A percentile compares a stretch with the other conserved stretches of the same genome.
Evolutionary conservation across 2,329 filamentous ascomycete species (phyloP).

Genomic region (Calonectria fujianensis): DNA sequence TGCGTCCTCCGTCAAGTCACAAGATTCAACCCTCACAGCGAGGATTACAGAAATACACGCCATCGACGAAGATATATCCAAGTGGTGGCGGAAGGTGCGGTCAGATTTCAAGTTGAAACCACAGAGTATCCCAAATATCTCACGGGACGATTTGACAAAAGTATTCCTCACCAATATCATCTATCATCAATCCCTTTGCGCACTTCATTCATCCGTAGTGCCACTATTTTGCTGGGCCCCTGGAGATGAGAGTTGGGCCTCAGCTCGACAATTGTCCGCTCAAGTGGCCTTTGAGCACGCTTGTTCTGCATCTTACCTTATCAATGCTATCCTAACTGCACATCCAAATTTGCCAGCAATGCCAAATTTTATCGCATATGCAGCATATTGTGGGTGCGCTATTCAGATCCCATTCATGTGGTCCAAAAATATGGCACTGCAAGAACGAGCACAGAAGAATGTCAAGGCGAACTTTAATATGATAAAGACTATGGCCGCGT

Average conservation of each 20-base stretch:
- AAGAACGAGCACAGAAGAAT: slow-evolving; percentile 39
- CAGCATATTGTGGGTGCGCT: slow-evolving; percentile 48
- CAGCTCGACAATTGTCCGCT: slow-evolving; percentile 48
- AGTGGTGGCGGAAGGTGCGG: slow-evolving; percentile 35
- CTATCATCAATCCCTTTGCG: slow-evolving; percentile 48
- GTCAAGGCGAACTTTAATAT: slow-evolving; percentile 45
- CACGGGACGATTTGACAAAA: slow-evolving; percentile 19
- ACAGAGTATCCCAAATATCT: slow-evolving; percentile 2
- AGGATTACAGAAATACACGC: slow-evolving; percentile 30
- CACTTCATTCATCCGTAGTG: slow-evolving; percentile 49
- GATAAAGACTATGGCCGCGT: slow-evolving; percentile 35
- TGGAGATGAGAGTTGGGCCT: slow-evolving; percentile 32
- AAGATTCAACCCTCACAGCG: background rate
- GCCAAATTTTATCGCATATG: slow-evolving; percentile 49
- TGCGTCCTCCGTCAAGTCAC: slow-evolving; percentile 29
- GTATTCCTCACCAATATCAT: slow-evolving; percentile 37
- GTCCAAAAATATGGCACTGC: slow-evolving; percentile 42
- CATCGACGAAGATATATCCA: slow-evolving; percentile 34
- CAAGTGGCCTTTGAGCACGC: slow-evolving; percentile 50
- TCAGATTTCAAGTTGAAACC: slow-evolving; percentile 26
- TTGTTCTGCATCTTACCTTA: slow-evolving; percentile 39
- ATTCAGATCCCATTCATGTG: slow-evolving; percentile 52
- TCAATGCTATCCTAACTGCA: slow-evolving; percentile 24
- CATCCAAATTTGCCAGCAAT: slow-evolving; percentile 20
- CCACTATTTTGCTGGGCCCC: slow-evolving; percentile 49